These are phyloP conservation scores for Agrocybe chaxingu DNA, from an alignment of 768 basidiomycete species.

Conservation along the genomic window DNA sequence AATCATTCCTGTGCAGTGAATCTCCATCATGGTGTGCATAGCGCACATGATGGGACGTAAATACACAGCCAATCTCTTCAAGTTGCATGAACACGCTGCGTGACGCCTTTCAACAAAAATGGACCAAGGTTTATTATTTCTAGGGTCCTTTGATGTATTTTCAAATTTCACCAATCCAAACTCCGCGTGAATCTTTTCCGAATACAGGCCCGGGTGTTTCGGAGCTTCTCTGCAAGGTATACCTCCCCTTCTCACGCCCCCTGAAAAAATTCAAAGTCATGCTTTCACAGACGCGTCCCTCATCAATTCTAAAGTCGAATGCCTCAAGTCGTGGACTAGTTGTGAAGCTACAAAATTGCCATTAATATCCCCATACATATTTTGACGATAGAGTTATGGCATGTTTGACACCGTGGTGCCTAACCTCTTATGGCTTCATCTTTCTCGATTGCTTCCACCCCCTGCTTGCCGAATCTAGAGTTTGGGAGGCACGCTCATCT, in stretches of 20 bases:
- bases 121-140: too few species aligned
- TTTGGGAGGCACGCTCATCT: conserved; percentile 39
- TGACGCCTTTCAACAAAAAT: conserved; percentile 11
- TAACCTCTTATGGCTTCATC: conserved; percentile 40
- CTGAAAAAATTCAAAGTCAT: neutral
- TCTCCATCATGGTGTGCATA: conserved; percentile 1
- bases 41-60: conserved; percentile 13
- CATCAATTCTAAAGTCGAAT: neutral
- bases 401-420: conserved; percentile 31
- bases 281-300: too few species aligned
- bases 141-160: conserved; percentile 7
- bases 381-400: conserved; percentile 25
- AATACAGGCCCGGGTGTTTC: conserved; percentile 1
- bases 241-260: neutral
- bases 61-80: neutral
- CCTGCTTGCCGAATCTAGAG: conserved; percentile 31
- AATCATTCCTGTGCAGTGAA: neutral
- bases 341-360: conserved; percentile 6
- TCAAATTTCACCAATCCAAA: conserved; percentile 16
- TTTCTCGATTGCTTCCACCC: conserved; percentile 29
- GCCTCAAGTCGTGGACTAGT: conserved; percentile 6
- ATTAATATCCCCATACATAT: conserved; percentile 10
- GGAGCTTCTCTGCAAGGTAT: neutral
- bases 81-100: conserved; percentile 1
- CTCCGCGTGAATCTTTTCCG: conserved; percentile 19